Base-by-base conservation (phyloP, 2,329 filamentous ascomycete species). In the Aspergillus transmontanensis region DNA sequence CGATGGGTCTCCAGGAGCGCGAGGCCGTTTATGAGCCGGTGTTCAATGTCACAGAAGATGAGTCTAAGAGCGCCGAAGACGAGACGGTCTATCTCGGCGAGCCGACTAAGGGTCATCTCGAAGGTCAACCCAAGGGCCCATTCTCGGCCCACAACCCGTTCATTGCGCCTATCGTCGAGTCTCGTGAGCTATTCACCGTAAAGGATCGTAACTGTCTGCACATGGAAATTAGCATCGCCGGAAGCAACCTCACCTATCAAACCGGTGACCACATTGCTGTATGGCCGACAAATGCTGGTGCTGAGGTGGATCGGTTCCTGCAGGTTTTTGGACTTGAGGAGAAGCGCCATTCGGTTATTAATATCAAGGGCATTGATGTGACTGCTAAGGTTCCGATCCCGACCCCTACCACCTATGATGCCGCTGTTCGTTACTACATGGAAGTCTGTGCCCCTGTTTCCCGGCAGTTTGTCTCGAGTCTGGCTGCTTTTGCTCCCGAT, bases 371-470 rank as follows among this genome's bases (percentile, higher is more conserved):
- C 63, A 87, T 97, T 46, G 96, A 99, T 79, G 89, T 94, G 50
- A 98, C 95, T 10, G 93, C 95, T 70, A 98, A 97, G 83, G 93
- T 99, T 53, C 95, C 95, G 9, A 98, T 99, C 83, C 96, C 96
- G 21, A 94, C 94, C 6, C 95, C 95, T 7, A 98, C 95, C 19
- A 99, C 95, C 2, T 98, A 94, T 80, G 94, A 98, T 80, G 91
- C 94, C 62, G 93, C 94, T 67, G 84, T 92, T 64, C 92, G 95
- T 70, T 99, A 97, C 81, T 94, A 99, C 80, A 90, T 99, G 84
- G 96, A 99, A 81, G 95, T 97, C 46, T 92, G 93, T 76, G 93
- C 93, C 51, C 93, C 95, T 54, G 91, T 99, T 34, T 99, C 95
- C 63, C 94, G 96, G 82, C 95, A 99, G 79, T 96, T 98, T 74